A percentile compares a stretch with the other conserved stretches of the same genome.
Evolutionary conservation across 1,284 basidiomycete genomes (phyloP).

Genomic region (Abortiporus biennis): DNA sequence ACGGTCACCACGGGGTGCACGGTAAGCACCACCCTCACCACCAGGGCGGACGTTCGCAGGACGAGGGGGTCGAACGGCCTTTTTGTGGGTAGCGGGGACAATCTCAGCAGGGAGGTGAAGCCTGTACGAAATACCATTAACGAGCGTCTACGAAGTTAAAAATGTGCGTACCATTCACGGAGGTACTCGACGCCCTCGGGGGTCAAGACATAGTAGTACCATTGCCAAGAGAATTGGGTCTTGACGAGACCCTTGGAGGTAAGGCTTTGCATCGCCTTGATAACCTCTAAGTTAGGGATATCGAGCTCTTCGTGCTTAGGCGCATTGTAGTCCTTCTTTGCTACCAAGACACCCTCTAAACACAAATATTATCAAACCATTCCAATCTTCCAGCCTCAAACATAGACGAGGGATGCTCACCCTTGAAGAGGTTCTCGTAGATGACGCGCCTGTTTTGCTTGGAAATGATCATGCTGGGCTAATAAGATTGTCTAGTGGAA

Average conservation of each 20-base stretch:
- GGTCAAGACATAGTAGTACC: constrained; percentile 93
- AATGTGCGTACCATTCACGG: constrained; percentile 73
- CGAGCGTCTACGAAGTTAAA: background rate
- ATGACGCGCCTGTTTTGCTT: constrained; percentile 82
- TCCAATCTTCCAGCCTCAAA: constrained; percentile 1
- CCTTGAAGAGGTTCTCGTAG: constrained; percentile 99
- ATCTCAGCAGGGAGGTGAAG: constrained; percentile 91
- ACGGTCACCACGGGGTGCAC: constrained; percentile 81
- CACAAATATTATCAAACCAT: background rate
- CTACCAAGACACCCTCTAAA: constrained; percentile 95
- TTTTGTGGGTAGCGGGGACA: constrained; percentile 94
- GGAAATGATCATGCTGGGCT: constrained; percentile 80
- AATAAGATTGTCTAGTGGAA: constrained; percentile 31
- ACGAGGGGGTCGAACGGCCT: constrained; percentile 73
- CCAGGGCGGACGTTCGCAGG: constrained; percentile 66
- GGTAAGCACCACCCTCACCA: constrained; percentile 70
- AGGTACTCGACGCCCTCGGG: constrained; percentile 94
- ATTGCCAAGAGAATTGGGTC: constrained; percentile 97
- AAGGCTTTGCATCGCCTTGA: constrained; percentile 98
- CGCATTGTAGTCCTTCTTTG: constrained; percentile 98
- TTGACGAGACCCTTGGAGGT: constrained; percentile 96
- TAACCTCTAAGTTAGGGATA: constrained; percentile 96
- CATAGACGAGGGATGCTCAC: constrained; percentile 35
- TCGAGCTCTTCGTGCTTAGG: constrained; percentile 97
- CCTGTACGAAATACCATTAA: constrained; percentile 34